Conservation (phyloP, 495 filamentous ascomycete genomes). For the Annulohypoxylon moriforme region DNA sequence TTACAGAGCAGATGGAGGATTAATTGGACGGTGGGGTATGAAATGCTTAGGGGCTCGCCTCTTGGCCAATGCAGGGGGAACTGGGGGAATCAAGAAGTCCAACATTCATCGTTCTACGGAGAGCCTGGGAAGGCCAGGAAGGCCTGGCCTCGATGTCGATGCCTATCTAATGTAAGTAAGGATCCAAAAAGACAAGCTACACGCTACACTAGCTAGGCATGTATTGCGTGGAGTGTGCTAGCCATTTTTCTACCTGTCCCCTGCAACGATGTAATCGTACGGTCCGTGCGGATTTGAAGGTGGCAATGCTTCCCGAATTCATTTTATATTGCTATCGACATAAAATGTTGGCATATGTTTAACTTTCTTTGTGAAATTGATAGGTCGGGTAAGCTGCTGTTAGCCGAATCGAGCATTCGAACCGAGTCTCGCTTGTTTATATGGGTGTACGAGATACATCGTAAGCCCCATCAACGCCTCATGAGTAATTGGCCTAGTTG, state of each 20-base stretch:
- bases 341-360: background rate
- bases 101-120: background rate
- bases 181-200: no score
- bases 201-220: background rate
- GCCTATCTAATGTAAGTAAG: conserved; percentile 7
- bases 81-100: background rate
- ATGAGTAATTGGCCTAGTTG: background rate
- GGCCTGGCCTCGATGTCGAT: conserved; percentile 1
- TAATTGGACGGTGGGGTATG: background rate
- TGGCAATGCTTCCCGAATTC: background rate
- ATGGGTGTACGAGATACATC: background rate
- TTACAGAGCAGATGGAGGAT: background rate
- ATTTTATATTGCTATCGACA: background rate
- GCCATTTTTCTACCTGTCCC: background rate
- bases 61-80: conserved; percentile 8
- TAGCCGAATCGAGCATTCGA: background rate
- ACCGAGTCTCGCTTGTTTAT: background rate
- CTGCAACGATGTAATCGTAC: conserved; percentile 3
- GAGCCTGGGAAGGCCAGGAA: background rate
- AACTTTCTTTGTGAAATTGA: background rate
- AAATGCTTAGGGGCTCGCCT: background rate
- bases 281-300: conserved; percentile 7
- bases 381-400: background rate
- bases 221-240: background rate
- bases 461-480: background rate